Conservation (phyloP, 106 monocot species). For the Iris macrosiphon region DNA sequence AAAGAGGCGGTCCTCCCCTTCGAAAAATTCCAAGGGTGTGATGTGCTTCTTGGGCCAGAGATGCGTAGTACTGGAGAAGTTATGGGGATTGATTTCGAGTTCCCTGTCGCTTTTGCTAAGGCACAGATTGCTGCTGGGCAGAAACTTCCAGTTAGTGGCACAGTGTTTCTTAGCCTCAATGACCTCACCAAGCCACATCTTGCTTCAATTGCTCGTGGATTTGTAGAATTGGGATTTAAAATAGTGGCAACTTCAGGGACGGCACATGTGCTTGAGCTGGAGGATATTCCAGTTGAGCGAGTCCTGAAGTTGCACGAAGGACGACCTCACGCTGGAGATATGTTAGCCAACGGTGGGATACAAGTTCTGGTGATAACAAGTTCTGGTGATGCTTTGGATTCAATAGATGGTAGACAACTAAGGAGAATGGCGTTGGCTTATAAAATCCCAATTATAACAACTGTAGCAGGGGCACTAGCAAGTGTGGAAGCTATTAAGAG, state of each 20-base stretch:
- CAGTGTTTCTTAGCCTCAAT: conserved; percentile 83
- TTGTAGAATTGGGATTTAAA: conserved; percentile 63
- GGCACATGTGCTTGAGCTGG: conserved; percentile 69
- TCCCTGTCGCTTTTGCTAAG: conserved; percentile 90
- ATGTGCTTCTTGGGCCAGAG: conserved; percentile 93
- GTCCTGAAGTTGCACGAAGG: conserved; percentile 98
- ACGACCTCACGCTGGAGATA: conserved; percentile 88
- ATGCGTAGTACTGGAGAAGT: conserved; percentile 99
- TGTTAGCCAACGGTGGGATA: conserved; percentile 89
- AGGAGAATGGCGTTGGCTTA: conserved; percentile 79
- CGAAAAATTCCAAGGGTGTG: conserved; percentile 97
- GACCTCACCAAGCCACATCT: conserved; percentile 90
- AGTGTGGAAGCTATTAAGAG: conserved; percentile 80
- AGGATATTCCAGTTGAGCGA: conserved; percentile 63
- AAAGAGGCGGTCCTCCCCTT: conserved; percentile 97
- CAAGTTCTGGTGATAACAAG: conserved; percentile 96
- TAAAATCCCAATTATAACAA: conserved; percentile 93
- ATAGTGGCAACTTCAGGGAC: conserved; percentile 92
- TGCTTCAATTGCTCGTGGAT: conserved; percentile 57
- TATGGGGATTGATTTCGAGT: conserved; percentile 89
- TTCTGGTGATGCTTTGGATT: conserved; percentile 83
- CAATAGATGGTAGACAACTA: conserved; percentile 67
- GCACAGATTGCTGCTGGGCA: conserved; percentile 98
- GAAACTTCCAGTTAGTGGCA: conserved; percentile 65
- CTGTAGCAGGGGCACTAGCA: conserved; percentile 82